Conservation (phyloP, 768 basidiomycete genomes). For the Tylopilus sp. region DNA sequence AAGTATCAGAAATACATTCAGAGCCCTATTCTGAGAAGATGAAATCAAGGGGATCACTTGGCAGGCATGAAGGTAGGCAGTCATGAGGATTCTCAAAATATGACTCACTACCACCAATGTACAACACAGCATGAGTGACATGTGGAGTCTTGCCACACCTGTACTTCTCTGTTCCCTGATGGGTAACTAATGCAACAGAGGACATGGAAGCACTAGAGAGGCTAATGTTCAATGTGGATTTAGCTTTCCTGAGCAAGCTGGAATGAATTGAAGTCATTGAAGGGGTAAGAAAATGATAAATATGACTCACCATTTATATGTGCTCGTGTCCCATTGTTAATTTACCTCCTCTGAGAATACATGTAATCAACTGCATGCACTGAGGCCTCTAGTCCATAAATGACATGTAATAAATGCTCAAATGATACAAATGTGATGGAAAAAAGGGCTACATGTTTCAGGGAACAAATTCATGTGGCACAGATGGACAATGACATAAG, state of each 20-base stretch:
- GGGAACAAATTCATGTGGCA: background rate
- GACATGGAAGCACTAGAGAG: background rate
- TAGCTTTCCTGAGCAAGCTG: background rate
- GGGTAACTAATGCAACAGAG: background rate
- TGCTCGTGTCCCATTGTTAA: no score
- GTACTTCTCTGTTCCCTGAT: background rate
- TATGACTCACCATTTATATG: background rate
- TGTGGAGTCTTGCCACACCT: background rate
- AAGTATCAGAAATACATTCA: no score
- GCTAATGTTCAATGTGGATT: background rate
- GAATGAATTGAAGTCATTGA: background rate
- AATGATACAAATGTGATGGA: no score
- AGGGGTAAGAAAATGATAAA: no score
- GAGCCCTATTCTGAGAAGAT: no score
- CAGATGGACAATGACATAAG: background rate
- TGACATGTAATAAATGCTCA: no score
- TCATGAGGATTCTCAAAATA: no score
- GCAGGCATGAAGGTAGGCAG: no score
- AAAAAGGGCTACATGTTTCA: no score
- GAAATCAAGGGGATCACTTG: no score
- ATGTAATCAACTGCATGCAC: background rate
- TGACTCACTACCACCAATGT: background rate
- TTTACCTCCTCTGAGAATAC: no score
- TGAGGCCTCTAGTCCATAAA: no score
- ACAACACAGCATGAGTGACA: background rate